phyloP scores from a whole-genome alignment of 495 filamentous ascomycete genomes.

The Copromyces sp. region DNA sequence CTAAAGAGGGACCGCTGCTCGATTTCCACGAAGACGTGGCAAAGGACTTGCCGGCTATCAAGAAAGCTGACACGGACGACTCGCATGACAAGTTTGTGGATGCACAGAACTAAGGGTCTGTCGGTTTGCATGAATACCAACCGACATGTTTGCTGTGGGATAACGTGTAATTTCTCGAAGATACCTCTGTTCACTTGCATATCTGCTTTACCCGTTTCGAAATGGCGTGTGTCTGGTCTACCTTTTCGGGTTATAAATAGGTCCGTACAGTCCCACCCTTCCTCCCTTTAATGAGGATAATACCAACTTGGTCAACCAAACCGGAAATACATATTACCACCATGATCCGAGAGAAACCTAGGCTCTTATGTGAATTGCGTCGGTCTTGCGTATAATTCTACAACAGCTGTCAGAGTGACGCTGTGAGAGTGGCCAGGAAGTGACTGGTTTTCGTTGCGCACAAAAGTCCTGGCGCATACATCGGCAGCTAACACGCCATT shows the following conservation, averaged over 20 bases:
- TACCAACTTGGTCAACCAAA: background rate
- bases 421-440: background rate
- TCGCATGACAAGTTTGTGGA: constrained; percentile 27
- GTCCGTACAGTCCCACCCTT: background rate
- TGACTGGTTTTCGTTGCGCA: background rate
- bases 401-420: background rate
- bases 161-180: background rate
- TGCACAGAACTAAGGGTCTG: constrained; percentile 13
- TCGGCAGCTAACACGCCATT: background rate
- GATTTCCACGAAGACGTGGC: constrained; percentile 44
- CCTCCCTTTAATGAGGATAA: background rate
- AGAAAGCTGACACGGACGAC: constrained; percentile 15
- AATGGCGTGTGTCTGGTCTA: background rate
- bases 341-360: background rate
- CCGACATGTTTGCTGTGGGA: background rate
- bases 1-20: constrained; percentile 29
- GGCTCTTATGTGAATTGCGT: background rate
- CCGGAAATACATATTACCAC: background rate
- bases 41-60: constrained; percentile 27
- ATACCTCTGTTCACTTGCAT: background rate
- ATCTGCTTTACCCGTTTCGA: background rate
- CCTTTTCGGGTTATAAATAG: background rate
- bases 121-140: background rate
- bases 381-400: background rate
- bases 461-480: background rate